Evolutionary conservation across 2,329 filamentous ascomycete genomes (phyloP), one percentile per base, ranked within the genome.

Genomic region (Calonectria naviculata): DNA sequence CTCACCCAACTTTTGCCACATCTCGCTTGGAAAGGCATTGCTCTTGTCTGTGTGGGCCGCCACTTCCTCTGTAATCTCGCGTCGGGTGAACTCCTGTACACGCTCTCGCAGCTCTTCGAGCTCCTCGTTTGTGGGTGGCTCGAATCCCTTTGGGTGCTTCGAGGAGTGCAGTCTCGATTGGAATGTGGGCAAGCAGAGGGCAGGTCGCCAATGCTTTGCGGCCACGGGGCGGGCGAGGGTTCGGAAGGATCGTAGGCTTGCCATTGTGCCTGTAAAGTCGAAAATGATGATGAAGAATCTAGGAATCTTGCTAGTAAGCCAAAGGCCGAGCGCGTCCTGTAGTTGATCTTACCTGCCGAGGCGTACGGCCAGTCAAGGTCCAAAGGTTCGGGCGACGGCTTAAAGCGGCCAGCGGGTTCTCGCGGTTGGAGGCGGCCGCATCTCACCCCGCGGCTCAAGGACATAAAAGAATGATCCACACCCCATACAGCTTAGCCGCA

Each of bases 1-100:
- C 74, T 95, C 93, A 73, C 97, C 97, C 61, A 99, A 87, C 85
- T 98, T 98, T 82, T 89, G 88, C 97, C 97, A 99, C 93, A 99
- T 96, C 8, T 93, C 91, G 62, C 91, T 89, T 4, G 97, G 97
- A 83, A 99, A 99, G 60, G 91, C 91, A 88, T 98, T 98, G 80
- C 88, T 88, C 80, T 90, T 90, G 85, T 99, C 96, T n/a, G 95
- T 97, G 67, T 87, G 87, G 13, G 94, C 89, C 1, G 96, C 97
- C 17, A 98, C 86, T 75, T 95, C 92, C 81, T 95, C 93, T 24
- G 95, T 86, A 68, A 98, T 95, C 83, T 98, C 95, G 78, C 96
- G 91, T 71, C 94, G 91, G 26, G 94, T 92, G 79, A 99, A 99
- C 68, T 98, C 95, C 78, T 95, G 94, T 31, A 97, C 95, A 29